phyloP scores from a whole-genome alignment of 2,329 filamentous ascomycete species.

The Aschersonia sp. region DNA sequence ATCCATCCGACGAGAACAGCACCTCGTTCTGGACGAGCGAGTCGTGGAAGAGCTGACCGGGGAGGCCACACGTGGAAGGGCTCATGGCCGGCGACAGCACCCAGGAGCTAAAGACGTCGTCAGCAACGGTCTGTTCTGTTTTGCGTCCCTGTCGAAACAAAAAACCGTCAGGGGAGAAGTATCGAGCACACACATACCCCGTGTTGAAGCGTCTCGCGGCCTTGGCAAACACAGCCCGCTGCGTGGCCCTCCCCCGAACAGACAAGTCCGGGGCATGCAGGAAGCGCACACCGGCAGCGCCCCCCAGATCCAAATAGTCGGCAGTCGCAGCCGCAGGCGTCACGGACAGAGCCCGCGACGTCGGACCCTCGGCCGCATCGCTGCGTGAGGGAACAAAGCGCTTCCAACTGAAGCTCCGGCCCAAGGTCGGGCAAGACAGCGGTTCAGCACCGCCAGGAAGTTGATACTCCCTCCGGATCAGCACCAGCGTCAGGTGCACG shows the following conservation, averaged over 20 bases:
- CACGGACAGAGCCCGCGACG: too few relatives aligned
- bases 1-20: slow-evolving; percentile 43
- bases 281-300: slow-evolving; percentile 31
- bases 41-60: slow-evolving; percentile 36
- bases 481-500: slow-evolving; percentile 42
- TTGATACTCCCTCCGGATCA: slow-evolving; percentile 41
- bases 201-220: slow-evolving; percentile 31
- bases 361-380: too few relatives aligned
- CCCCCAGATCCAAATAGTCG: neutral
- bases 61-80: slow-evolving; percentile 28
- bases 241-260: slow-evolving; percentile 28
- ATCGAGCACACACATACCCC: slow-evolving; percentile 16
- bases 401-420: slow-evolving; percentile 15
- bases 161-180: neutral
- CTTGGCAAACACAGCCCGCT: slow-evolving; percentile 34
- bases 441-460: slow-evolving; percentile 19
- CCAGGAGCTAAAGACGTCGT: slow-evolving; percentile 14
- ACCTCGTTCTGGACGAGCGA: slow-evolving; percentile 46
- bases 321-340: too few relatives aligned
- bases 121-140: neutral
- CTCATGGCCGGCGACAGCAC: slow-evolving; percentile 27
- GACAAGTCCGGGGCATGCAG: slow-evolving; percentile 32
- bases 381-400: too few relatives aligned
- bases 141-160: neutral
- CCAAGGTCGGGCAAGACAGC: slow-evolving; percentile 7